Conservation (phyloP, 192 early-diverging fungal species). For the Kickxella alabastrina region DNA sequence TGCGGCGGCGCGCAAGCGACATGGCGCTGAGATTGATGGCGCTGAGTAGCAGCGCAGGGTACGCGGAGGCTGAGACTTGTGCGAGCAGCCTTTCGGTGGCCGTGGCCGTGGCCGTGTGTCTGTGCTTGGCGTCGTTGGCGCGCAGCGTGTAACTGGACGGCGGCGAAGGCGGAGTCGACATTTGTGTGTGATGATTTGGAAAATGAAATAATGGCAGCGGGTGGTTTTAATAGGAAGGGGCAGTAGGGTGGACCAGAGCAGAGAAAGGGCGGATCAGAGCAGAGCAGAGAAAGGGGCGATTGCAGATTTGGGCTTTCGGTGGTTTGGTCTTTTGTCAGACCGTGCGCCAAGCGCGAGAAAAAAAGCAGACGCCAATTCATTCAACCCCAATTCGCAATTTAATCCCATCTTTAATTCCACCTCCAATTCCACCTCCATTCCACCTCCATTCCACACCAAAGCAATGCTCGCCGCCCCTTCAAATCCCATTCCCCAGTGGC, state of each 20-base stretch:
- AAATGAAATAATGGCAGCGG: too few species aligned
- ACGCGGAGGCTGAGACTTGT: constrained; percentile 2
- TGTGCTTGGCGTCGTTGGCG: neutral
- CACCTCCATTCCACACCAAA: neutral
- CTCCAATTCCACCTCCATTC: neutral
- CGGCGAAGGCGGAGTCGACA: neutral
- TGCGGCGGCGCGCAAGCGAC: constrained; percentile 3
- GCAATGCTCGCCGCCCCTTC: constrained; percentile 14
- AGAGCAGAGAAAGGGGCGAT: too few species aligned
- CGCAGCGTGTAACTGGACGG: constrained; percentile 46
- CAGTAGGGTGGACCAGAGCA: too few species aligned
- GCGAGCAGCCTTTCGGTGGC: neutral
- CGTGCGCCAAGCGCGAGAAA: too few species aligned
- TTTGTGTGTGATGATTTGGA: too few species aligned
- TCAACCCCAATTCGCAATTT: too few species aligned
- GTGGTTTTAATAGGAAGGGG: too few species aligned
- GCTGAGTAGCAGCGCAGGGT: constrained; percentile 25
- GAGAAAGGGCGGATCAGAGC: too few species aligned
- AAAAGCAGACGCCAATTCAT: neutral
- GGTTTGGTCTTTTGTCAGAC: too few species aligned
- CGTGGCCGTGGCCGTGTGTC: neutral
- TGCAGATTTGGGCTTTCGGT: too few species aligned
- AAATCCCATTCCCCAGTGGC: neutral
- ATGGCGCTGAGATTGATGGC: constrained; percentile 13
- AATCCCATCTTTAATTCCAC: neutral